Evolutionary conservation across 148 eudicot genomes (phyloP), one percentile per base, ranked within the genome.

Genomic region (Diospyros kaki): DNA sequence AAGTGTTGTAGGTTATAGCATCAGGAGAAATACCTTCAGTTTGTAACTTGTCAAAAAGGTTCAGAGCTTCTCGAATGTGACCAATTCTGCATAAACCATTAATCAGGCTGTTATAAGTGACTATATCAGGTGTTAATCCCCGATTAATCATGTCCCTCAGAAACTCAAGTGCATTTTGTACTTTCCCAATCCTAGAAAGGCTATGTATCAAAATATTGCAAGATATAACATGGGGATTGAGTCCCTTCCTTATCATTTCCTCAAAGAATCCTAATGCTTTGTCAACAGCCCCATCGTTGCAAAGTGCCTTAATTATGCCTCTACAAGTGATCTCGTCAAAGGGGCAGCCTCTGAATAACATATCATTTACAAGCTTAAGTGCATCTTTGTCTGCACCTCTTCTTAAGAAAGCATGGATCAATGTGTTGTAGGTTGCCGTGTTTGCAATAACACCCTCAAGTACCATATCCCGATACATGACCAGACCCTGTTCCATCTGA

Each of bases 401-500:
- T 61, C 84, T 83, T 69, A 93, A 44, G 79, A 89, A 91, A 77
- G 94, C 91, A 77, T 84, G 91, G 76, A 96, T 93, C 74, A 96
- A 75, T 12, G 93, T 96, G 78, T 95, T 96, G 83, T 88, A 96
- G 1, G 98, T 96, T 41, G 88, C 89, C 0, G 89, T 87, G 72
- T 95, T 91, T 64, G 98, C 97, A 87, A 96, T 86, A 50, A 89
- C 89, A 81, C 99, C 98, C 70, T 96, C 97, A 80, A 87, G 75
- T 77, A 90, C 70, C 99, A 96, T 93, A 88, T 93, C 93, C 75
- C 75, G 79, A 60, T 83, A 86, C 76, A 91, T 64, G 58, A 76
- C 63, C 56, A 93, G 68, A 4, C 97, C 99, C 45, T 88, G 89
- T 51, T 91, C 93, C 85, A 96, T 87, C 80, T 75, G 83, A 71